Evolutionary conservation across 768 basidiomycete species (phyloP).

Genomic region (Phallus indusiatus): DNA sequence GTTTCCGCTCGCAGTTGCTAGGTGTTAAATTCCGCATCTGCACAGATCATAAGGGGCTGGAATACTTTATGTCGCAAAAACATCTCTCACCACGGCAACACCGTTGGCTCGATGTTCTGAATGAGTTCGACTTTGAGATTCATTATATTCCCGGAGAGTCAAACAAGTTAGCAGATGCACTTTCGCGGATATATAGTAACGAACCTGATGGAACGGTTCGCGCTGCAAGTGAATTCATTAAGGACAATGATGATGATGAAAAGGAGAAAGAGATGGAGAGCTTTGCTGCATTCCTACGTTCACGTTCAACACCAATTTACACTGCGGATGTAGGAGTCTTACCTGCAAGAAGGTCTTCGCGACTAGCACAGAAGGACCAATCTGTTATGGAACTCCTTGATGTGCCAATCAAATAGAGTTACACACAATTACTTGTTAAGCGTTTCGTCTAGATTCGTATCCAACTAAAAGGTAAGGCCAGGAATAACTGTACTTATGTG

Average conservation of each 20-base stretch:
- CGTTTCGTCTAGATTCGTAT: too few relatives aligned
- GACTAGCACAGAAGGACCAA: too few relatives aligned
- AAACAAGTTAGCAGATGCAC: neutral
- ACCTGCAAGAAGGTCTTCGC: too few relatives aligned
- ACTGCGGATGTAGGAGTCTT: too few relatives aligned
- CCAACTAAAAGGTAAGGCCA: too few relatives aligned
- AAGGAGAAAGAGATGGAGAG: neutral
- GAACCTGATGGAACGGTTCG: conserved; percentile 17
- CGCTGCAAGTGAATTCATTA: conserved; percentile 14
- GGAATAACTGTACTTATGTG: too few relatives aligned
- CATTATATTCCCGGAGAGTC: neutral
- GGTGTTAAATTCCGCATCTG: conserved; percentile 20
- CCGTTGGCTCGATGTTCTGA: conserved; percentile 1
- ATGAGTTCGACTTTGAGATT: conserved; percentile 7
- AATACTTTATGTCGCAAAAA: conserved; percentile 18
- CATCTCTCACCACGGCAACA: neutral
- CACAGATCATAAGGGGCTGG: conserved; percentile 30
- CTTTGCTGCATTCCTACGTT: neutral
- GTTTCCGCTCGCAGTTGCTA: conserved; percentile 11
- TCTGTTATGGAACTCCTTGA: too few relatives aligned
- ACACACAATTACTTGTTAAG: too few relatives aligned
- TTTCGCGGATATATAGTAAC: conserved; percentile 14
- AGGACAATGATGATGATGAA: neutral
- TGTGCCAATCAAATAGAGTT: too few relatives aligned
- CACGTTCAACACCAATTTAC: too few relatives aligned